Base-by-base conservation (phyloP, 2,329 filamentous ascomycete genomes). In the Shiraia sp. region DNA sequence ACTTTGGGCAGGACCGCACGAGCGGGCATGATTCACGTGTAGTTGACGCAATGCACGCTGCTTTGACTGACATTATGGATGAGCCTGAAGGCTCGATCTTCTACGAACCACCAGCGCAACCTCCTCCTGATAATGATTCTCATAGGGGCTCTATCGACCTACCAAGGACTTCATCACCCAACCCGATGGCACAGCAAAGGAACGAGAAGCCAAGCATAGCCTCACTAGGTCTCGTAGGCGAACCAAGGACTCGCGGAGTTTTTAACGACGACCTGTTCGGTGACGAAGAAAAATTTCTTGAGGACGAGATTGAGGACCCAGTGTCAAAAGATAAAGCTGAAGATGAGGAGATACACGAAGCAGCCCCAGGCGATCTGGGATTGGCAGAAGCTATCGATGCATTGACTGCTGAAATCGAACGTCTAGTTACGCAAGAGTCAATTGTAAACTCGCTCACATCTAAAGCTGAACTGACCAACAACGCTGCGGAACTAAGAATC, bases 391-490 rank as follows among this genome's bases (percentile, higher is more conserved):
- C 95, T 8, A 96, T 99, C 52, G 85, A 88, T 30, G 85, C 81
- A 2, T 78, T 99, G n/a, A 90, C 87, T 0, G 84, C 86, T 35
- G 91, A 97, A 51, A 96, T 99, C 49, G 90, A 96, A 59, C 88
- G 90, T 52, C 78, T 99, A 13, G 79, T 81, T 8, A 84, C 90
- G 3, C 93, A 99, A 69, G 90, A 96, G 56, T 86, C 87, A 2
- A 88, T 99, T 13, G 83, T 99, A 13, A 89, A 96, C 57, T 95
- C 92, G 1, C 73, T 99, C 43, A 93, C 89, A 2, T 83, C 88
- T 42, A 99, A 99, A 71, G 93, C 95, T 0, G 93, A 99, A 66
- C 75, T 99, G 37, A 99, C 93, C 2, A 99, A 99, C 66, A 99
- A 99, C 63, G 90, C 87, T 10, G 90, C 92, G 2, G 93, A 99